Conservation (phyloP, 2,329 filamentous ascomycete genomes). For the Clarireedia hainanense region DNA sequence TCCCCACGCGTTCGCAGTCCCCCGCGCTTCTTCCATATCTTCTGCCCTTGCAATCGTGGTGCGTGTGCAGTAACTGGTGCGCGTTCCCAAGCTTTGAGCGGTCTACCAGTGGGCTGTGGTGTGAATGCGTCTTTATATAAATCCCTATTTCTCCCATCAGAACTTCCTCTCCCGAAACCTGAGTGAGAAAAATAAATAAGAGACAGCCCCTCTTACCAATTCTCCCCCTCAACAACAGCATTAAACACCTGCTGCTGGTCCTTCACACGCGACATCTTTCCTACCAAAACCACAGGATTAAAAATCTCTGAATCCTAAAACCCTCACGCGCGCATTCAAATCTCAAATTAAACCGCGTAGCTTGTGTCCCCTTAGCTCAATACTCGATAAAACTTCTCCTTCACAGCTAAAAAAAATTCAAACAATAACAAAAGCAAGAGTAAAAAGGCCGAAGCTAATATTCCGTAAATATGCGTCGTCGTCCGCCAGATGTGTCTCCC, state of each 20-base stretch:
- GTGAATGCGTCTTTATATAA: constrained; percentile 26
- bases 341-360: too few species aligned
- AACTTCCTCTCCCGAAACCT: neutral
- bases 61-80: constrained; percentile 25
- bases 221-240: neutral
- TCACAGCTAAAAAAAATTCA: too few species aligned
- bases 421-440: too few species aligned
- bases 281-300: neutral
- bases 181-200: neutral
- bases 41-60: constrained; percentile 27
- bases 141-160: constrained; percentile 14
- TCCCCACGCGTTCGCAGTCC: neutral
- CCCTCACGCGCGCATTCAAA: too few species aligned
- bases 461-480: too few species aligned
- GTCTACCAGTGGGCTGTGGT: constrained; percentile 15
- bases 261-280: neutral
- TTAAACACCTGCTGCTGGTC: neutral
- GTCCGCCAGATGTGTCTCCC: too few species aligned
- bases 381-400: too few species aligned
- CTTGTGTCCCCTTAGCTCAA: too few species aligned
- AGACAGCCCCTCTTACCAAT: constrained; percentile 14
- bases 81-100: constrained; percentile 25
- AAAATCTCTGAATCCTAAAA: too few species aligned
- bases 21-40: constrained; percentile 28
- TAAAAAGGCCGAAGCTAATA: too few species aligned